Evolutionary conservation across 768 basidiomycete genomes (phyloP), one percentile per base, ranked within the genome.

Genomic region (Panaeolus papilionaceus): DNA sequence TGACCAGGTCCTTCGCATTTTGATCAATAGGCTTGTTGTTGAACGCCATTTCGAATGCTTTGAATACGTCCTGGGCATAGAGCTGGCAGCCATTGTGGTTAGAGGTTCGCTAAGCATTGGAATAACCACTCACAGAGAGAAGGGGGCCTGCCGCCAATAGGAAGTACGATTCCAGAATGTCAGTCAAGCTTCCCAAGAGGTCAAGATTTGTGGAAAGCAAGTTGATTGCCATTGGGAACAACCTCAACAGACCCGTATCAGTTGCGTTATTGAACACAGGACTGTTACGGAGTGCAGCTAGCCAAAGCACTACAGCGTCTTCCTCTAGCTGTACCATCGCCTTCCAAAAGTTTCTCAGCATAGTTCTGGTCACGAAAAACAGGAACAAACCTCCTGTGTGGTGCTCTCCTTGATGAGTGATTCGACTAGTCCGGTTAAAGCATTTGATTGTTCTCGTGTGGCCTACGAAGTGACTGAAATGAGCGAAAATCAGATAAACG

Each of bases 251-350:
- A 0, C 85, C 82, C 18, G 76, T 79, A 1, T 85, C 85, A 63
- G 81, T 77, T n/a, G 78, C 71, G 67, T 79, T 84, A 11, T 84
- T 79, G 8, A 94, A 75, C 0, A 83, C 79, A 1, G 83, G 75
- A 0, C 91, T 85, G 72, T 93, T 92, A 61, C 89, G 84, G 42
- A 96, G 79, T 0, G 92, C 86, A 38, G 85, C 81, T 26, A 84
- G 81, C 95, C 95, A 96, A 11, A 97, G 85, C 47, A 81, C 82
- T 61, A 95, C 75, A 0, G 87, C 92, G 75, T 96, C 95, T 68
- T 89, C 88, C 71, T 96, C 94, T 26, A 97, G 83, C 69, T 91
- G 84, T 40, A 85, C 78, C n/a, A 84, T 82, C 38, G 82, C 83
- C 93, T 94, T 68, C 63, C 63, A 70, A 70, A 64, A 65, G 14